Percentiles rank a stretch among this genome's conserved stretches.
phyloP scores from a whole-genome alignment of 257 asterid genomes.

The Rhazya stricta region DNA sequence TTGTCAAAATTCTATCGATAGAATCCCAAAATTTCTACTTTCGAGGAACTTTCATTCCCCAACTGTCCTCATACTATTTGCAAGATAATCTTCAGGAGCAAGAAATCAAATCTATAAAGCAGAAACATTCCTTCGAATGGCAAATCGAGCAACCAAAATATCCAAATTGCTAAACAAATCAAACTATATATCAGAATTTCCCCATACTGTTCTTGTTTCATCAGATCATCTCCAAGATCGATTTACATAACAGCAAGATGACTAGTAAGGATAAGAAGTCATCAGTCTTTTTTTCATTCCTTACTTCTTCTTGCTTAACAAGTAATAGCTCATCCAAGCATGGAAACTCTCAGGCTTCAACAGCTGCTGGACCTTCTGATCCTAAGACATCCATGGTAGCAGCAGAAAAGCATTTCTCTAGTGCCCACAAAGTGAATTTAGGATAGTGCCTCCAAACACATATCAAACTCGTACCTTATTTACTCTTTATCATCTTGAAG shows the following conservation, averaged over 20 bases:
- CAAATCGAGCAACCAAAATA: background rate
- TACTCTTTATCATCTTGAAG: too few relatives aligned
- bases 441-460: background rate
- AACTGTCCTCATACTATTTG: too few relatives aligned
- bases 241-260: background rate
- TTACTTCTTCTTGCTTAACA: conserved; percentile 12
- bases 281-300: conserved; percentile 14
- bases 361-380: conserved; percentile 13
- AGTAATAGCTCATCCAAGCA: background rate
- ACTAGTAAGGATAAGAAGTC: conserved; percentile 2
- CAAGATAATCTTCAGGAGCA: background rate
- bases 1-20: too few relatives aligned
- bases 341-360: conserved; percentile 16
- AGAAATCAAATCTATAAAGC: background rate
- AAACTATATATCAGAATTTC: background rate
- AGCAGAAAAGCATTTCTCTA: conserved; percentile 49
- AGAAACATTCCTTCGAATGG: background rate
- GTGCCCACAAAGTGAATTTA: conserved; percentile 31
- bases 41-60: too few relatives aligned
- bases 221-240: too few relatives aligned
- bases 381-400: conserved; percentile 38
- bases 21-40: too few relatives aligned
- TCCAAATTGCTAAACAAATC: background rate
- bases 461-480: too few relatives aligned
- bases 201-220: background rate